These are phyloP conservation scores for Mangifera indica DNA, from an alignment of 345 rosid species.

Conservation along the genomic window DNA sequence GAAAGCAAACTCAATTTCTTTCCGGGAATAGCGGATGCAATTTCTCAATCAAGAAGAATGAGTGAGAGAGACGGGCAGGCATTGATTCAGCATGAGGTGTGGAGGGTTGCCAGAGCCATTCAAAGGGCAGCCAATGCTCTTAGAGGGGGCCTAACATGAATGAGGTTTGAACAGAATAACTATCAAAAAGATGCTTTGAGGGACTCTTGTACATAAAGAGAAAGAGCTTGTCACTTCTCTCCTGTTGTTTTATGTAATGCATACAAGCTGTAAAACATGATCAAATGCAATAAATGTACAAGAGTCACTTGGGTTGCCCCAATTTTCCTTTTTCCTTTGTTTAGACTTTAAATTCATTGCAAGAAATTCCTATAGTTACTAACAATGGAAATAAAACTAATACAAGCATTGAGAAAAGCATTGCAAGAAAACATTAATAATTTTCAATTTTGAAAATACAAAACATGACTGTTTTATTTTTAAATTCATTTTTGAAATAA, in stretches of 20 bases:
- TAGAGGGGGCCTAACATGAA: conserved; percentile 49
- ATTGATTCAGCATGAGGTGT: conserved; percentile 66
- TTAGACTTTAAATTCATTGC: no score
- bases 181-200: neutral
- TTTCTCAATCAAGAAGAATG: conserved; percentile 28
- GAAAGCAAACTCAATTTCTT: conserved; percentile 64
- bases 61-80: conserved; percentile 23
- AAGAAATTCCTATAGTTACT: no score
- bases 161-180: conserved; percentile 18
- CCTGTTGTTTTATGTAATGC: neutral
- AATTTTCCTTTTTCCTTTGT: no score
- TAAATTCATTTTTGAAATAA: no score
- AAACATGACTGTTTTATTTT: no score
- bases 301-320: neutral
- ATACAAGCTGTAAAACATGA: neutral
- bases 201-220: neutral
- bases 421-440: no score
- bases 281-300: no score
- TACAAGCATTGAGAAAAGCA: no score
- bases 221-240: neutral
- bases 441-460: no score
- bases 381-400: no score
- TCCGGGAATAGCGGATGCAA: conserved; percentile 81
- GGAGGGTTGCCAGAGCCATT: conserved; percentile 92
- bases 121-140: conserved; percentile 78